These are phyloP conservation scores for Blastobotrys aristatus DNA, from an alignment of 1,139 yeast species.

Conservation along the genomic window DNA sequence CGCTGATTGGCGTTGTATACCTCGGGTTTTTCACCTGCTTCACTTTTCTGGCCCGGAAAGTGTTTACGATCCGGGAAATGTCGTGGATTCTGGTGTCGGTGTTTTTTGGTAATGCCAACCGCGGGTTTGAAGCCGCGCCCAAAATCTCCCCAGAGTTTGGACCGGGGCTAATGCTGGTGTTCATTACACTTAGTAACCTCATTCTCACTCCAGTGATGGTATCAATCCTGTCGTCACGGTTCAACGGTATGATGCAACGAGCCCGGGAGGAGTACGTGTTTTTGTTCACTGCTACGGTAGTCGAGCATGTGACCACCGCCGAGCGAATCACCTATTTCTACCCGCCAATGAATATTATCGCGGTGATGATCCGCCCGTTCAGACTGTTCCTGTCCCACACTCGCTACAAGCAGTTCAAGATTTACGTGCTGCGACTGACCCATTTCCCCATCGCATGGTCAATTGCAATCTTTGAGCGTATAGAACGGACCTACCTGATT, in stretches of 20 bases:
- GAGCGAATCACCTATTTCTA: slow-evolving; percentile 33
- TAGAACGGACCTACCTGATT: not conserved
- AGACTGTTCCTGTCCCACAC: slow-evolving; percentile 25
- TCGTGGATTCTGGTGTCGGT: slow-evolving; percentile 34
- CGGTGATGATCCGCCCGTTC: slow-evolving; percentile 29
- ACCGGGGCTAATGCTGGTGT: slow-evolving; percentile 32
- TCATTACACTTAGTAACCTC: slow-evolving; percentile 30
- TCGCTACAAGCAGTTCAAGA: slow-evolving; percentile 27
- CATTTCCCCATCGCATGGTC: slow-evolving; percentile 32
- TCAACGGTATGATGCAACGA: slow-evolving; percentile 32
- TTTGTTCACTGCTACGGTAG: slow-evolving; percentile 30
- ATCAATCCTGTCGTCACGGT: slow-evolving; percentile 32
- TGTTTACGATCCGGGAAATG: slow-evolving; percentile 29
- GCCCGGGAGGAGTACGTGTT: slow-evolving; percentile 32
- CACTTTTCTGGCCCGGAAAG: slow-evolving; percentile 31
- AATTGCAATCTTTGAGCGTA: slow-evolving; percentile 26
- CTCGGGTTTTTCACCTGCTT: slow-evolving; percentile 35
- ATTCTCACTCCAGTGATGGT: slow-evolving; percentile 32
- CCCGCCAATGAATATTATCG: slow-evolving; percentile 34
- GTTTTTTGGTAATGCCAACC: slow-evolving; percentile 32
- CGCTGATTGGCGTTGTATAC: slow-evolving; percentile 31
- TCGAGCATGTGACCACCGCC: slow-evolving; percentile 32
- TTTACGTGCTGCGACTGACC: slow-evolving; percentile 28
- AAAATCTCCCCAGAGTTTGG: slow-evolving; percentile 31
- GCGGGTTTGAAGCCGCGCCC: slow-evolving; percentile 33